Conservation (phyloP, 805 yeast genomes). For the Candida gorgasii region DNA sequence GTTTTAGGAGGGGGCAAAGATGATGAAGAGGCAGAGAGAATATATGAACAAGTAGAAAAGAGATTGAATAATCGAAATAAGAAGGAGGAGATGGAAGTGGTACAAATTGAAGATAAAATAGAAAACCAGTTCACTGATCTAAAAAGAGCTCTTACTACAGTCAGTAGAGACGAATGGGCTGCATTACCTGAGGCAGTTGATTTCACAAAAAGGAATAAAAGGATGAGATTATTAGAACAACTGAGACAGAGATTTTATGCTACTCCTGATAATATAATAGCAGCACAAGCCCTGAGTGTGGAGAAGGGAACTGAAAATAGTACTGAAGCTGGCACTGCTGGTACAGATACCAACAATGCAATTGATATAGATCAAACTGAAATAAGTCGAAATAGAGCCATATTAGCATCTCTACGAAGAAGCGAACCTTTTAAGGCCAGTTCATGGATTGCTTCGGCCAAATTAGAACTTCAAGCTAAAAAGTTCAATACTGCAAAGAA, state of each 20-base stretch:
- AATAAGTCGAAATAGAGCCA: slow-evolving; percentile 53
- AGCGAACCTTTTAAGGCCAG: slow-evolving; percentile 72
- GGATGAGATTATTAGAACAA: slow-evolving; percentile 63
- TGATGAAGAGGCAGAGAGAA: slow-evolving; percentile 75
- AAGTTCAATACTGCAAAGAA: slow-evolving; percentile 57
- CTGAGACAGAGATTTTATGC: slow-evolving; percentile 73
- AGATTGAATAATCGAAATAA: slow-evolving; percentile 30
- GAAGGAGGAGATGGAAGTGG: slow-evolving; percentile 21
- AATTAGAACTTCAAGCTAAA: slow-evolving; percentile 68
- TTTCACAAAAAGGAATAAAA: slow-evolving; percentile 74
- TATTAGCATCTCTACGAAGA: slow-evolving; percentile 67
- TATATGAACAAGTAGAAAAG: slow-evolving; percentile 69
- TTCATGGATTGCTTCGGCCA: slow-evolving; percentile 86
- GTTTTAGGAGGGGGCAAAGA: slow-evolving; percentile 44
- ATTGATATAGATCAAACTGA: slow-evolving; percentile 50
- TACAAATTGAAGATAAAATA: slow-evolving; percentile 13
- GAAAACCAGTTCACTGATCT: slow-evolving; percentile 61
- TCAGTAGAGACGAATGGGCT: slow-evolving; percentile 77
- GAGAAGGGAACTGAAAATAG: too few species aligned
- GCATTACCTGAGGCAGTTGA: slow-evolving; percentile 87
- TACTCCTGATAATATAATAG: slow-evolving; percentile 70
- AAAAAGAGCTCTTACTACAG: slow-evolving; percentile 57
- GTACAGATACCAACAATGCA: slow-evolving; percentile 4
- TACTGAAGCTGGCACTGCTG: slow-evolving; percentile 14
- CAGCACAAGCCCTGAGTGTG: slow-evolving; percentile 42